Conservation (phyloP, 108 stramenopile genomes). For the Cyclostephanos invisitatus region DNA sequence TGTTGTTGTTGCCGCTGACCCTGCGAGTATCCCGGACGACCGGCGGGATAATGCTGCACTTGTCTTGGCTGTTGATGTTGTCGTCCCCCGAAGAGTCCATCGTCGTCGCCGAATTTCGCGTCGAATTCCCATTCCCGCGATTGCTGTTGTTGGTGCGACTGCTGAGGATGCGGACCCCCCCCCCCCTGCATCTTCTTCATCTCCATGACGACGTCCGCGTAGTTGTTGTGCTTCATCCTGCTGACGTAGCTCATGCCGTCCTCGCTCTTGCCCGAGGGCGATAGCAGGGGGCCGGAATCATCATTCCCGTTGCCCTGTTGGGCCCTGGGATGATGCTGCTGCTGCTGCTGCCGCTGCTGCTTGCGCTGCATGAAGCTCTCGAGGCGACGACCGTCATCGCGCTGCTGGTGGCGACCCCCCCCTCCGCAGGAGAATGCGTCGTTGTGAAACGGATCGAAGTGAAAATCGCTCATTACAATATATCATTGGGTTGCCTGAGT, state of each 20-base stretch:
- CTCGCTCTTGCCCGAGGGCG: slow-evolving; percentile 28
- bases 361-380: slow-evolving; percentile 31
- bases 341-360: slow-evolving; percentile 12
- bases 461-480: slow-evolving; percentile 4
- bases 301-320: too few species aligned
- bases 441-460: slow-evolving; percentile 1
- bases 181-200: slow-evolving; percentile 40
- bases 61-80: slow-evolving; percentile 9
- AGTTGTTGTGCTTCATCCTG: slow-evolving; percentile 40
- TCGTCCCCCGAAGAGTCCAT: background rate
- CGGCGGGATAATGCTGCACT: background rate
- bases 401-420: background rate
- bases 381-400: slow-evolving; percentile 11
- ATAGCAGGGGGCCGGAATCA: background rate
- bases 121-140: slow-evolving; percentile 7
- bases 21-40: background rate
- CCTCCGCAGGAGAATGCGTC: background rate
- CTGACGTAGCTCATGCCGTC: slow-evolving; percentile 46
- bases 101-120: background rate
- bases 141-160: background rate
- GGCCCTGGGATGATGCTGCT: background rate
- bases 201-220: slow-evolving; percentile 44
- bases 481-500: too few species aligned
- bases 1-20: slow-evolving; percentile 6
- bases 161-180: background rate